Base-by-base conservation (phyloP, 139 green algal genomes). In the Volvox africanus region DNA sequence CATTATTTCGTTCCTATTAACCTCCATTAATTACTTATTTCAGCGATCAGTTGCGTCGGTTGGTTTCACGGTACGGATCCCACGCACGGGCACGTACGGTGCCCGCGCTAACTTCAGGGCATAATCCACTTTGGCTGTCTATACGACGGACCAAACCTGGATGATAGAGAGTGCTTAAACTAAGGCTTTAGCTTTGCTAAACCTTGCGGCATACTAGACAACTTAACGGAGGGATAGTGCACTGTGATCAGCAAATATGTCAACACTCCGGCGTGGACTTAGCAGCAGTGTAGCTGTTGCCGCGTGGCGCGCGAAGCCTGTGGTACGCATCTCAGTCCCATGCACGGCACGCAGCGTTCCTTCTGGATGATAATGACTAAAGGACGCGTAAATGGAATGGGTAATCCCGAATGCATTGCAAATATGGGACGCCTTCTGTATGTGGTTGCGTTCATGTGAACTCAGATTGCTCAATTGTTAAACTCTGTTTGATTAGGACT, bases 401-500 rank as follows among this genome's bases (percentile, higher is more conserved):
- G 11, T 75, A 14, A 75, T 32, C 24, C 14, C 14, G 22, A 75
- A 3, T 75, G 67, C 67, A 75, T 75, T n/a, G 22, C 22, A 11
- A 30, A 21, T n/a, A n/a, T 79, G 26, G 14, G 71, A 5, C 17
- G 76, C 21, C 61, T 82, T 82, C 76, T 30, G 80, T 86, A 30
- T 86, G 80, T 86, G 80, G 80, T 86, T 86, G 26, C 80, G 80
- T 13, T 68, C 37, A 84, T 84, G 44, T 9, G 44, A 14, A 55
- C 9, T 55, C 44, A 55, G 5, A 55, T 9, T 5, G 44, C 9
- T 55, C 44, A 5, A 55, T 14, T 55, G 9, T 55, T 9, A 9
- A 55, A 55, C 5, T 55, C 5, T 55, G 44, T 55, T n/a, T 55
- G 9, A 14, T 55, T 55, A 55, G 44, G 44, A 55, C 44, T 5